Percentiles rank a stretch among this genome's conserved stretches.
Evolutionary conservation across 179 eudicot genomes (phyloP).

Genomic region (Corrigiola litoralis): DNA sequence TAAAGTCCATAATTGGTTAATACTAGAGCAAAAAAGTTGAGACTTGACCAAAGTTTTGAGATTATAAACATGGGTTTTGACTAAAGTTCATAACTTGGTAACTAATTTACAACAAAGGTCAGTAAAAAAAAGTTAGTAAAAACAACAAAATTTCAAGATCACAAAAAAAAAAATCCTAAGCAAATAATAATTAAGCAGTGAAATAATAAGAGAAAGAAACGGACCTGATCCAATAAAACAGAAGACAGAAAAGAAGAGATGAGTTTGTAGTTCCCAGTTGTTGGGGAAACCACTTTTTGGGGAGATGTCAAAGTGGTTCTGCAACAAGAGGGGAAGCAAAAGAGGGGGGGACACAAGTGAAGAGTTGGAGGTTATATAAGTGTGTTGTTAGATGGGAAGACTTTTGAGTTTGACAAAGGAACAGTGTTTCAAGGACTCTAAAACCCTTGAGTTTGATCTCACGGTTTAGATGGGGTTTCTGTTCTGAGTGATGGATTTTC

Average conservation of each 20-base stretch:
- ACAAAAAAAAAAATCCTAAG: neutral
- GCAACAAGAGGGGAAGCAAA: too few relatives aligned
- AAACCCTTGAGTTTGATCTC: neutral
- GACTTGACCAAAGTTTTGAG: neutral
- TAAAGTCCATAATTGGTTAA: neutral
- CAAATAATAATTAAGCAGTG: neutral
- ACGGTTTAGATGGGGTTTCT: neutral
- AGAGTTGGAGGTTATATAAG: neutral
- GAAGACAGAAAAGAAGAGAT: neutral
- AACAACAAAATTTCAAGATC: too few relatives aligned
- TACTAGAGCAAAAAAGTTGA: neutral
- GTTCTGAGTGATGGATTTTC: neutral
- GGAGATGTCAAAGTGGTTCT: too few relatives aligned
- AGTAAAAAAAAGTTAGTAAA: too few relatives aligned
- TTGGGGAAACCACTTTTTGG: conserved; percentile 1
- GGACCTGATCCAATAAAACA: neutral
- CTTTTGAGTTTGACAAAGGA: neutral
- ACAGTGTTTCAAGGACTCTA: neutral
- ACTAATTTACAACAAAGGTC: neutral
- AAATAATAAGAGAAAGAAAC: neutral
- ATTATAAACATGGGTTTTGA: too few relatives aligned
- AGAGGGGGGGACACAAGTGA: neutral
- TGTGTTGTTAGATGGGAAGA: neutral
- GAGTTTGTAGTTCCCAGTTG: conserved; percentile 1
- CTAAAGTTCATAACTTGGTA: neutral